Percentiles rank a stretch among this genome's conserved stretches.
phyloP scores from a whole-genome alignment of 2,329 filamentous ascomycete genomes.

The Xylariaceae sp. region DNA sequence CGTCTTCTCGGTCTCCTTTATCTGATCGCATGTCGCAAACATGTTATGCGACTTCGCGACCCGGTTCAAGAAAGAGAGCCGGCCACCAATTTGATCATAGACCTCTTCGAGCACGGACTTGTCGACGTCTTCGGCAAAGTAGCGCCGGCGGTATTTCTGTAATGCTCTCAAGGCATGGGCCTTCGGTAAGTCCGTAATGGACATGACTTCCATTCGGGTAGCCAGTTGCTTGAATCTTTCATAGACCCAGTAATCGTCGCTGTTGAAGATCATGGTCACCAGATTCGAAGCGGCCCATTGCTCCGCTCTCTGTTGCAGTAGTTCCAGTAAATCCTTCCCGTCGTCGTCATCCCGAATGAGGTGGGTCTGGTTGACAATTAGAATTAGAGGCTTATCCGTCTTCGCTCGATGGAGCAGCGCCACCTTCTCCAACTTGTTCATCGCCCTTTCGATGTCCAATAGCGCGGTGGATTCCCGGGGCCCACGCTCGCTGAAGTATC shows the following conservation, averaged over 20 bases:
- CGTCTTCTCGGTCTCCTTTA: conserved; percentile 71
- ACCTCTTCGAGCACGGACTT: conserved; percentile 69
- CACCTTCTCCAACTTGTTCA: conserved; percentile 98
- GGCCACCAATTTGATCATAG: conserved; percentile 84
- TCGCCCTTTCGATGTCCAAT: conserved; percentile 91
- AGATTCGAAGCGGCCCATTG: conserved; percentile 93
- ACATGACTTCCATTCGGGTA: conserved; percentile 91
- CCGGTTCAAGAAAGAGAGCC: conserved; percentile 83
- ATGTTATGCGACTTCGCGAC: conserved; percentile 88
- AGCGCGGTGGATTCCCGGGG: conserved; percentile 90
- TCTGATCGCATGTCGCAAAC: conserved; percentile 73
- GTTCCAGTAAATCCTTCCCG: conserved; percentile 88
- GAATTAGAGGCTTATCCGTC: conserved; percentile 72
- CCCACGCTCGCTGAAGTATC: conserved; percentile 91
- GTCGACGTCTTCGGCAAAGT: conserved; percentile 66
- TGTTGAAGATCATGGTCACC: conserved; percentile 92
- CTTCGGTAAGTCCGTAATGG: conserved; percentile 82
- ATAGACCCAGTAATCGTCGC: conserved; percentile 98
- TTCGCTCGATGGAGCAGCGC: conserved; percentile 70
- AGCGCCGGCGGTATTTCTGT: conserved; percentile 76
- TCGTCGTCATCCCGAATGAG: conserved; percentile 89
- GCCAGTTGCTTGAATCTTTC: conserved; percentile 90
- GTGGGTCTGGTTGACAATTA: conserved; percentile 95
- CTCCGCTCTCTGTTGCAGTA: conserved; percentile 93
- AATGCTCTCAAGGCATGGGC: conserved; percentile 76